These are phyloP conservation scores for Candida ulmi DNA, from an alignment of 805 yeast genomes.

Conservation along the genomic window DNA sequence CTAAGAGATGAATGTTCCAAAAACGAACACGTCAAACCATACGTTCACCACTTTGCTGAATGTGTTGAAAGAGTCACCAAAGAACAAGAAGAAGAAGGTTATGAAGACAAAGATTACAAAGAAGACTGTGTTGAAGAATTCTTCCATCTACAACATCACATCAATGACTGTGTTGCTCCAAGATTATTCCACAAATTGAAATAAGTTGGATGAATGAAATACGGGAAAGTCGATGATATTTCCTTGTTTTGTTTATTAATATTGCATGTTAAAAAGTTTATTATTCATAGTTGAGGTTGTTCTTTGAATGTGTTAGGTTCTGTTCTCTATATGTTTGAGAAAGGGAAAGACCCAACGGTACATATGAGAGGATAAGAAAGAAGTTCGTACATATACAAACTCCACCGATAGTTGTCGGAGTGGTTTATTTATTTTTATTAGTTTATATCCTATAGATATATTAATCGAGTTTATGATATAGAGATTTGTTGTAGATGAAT, in stretches of 20 bases:
- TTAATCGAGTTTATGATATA: neutral
- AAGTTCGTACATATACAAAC: neutral
- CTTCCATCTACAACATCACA: conserved; percentile 92
- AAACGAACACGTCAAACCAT: conserved; percentile 61
- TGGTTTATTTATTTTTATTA: conserved; percentile 1
- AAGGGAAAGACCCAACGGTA: too few species aligned
- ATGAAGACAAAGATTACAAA: conserved; percentile 74
- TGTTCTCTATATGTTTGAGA: neutral
- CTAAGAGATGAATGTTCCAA: conserved; percentile 65
- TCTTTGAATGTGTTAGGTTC: neutral
- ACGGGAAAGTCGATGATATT: too few species aligned
- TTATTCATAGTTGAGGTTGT: neutral
- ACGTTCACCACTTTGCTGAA: conserved; percentile 86
- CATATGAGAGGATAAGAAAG: neutral
- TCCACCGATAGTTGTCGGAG: neutral
- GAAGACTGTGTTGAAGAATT: conserved; percentile 98
- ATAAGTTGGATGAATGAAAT: too few species aligned
- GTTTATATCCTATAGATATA: neutral
- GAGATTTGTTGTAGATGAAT: neutral
- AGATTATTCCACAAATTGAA: conserved; percentile 81
- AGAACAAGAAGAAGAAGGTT: conserved; percentile 79
- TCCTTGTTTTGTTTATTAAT: neutral
- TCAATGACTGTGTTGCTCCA: conserved; percentile 90
- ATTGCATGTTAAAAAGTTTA: neutral
- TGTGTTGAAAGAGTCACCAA: conserved; percentile 93